Evolutionary conservation across 345 rosid genomes (phyloP).

Genomic region (Populus deltoides): DNA sequence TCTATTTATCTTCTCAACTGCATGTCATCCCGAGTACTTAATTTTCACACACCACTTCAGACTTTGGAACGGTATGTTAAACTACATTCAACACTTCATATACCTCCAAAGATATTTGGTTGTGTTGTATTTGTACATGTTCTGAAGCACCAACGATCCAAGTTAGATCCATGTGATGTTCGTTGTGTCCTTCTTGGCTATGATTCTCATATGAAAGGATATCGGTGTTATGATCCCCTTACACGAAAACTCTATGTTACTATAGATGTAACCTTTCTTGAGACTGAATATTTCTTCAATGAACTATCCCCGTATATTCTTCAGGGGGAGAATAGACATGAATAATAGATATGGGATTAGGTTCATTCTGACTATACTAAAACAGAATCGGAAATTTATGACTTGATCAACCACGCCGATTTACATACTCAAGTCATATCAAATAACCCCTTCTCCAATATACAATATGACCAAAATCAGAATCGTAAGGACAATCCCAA

Average conservation of each 20-base stretch:
- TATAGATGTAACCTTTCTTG: not conserved
- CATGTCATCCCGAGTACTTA: not conserved
- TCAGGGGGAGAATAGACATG: not conserved
- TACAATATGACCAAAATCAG: not conserved
- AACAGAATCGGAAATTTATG: too few species aligned
- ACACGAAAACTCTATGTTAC: too few species aligned
- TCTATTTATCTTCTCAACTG: not conserved
- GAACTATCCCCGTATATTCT: not conserved
- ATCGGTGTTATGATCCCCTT: not conserved
- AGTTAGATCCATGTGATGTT: not conserved
- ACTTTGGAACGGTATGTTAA: not conserved
- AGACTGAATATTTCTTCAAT: too few species aligned
- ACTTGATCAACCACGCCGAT: accelerated
- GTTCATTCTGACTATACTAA: too few species aligned
- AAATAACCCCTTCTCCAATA: not conserved
- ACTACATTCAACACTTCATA: not conserved
- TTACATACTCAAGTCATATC: not conserved
- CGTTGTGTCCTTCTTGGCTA: accelerated
- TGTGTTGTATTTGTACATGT: not conserved
- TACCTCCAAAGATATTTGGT: not conserved
- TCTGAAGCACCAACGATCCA: not conserved
- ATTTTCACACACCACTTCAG: too few species aligned
- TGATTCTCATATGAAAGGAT: not conserved
- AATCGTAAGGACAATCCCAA: accelerated
- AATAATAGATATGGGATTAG: too few species aligned